Evolutionary conservation across 148 eudicot genomes (phyloP), one percentile per base, ranked within the genome.

Genomic region (Chenopodium album): DNA sequence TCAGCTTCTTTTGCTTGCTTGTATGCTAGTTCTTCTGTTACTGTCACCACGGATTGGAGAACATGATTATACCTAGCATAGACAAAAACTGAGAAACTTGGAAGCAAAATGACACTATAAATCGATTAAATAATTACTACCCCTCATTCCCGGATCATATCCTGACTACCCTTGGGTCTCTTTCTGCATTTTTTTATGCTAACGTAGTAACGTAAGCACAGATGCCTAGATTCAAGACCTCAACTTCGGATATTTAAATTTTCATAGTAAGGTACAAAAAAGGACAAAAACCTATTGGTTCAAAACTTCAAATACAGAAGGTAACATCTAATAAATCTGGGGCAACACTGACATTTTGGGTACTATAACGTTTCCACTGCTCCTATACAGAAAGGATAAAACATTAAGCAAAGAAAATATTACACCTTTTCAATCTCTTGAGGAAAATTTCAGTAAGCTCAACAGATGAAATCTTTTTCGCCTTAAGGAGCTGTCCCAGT

Each of bases 1-100:
- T 95, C 98, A 56, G 97, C 98, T 73, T 90, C 89, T 86, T 87
- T 90, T 44, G 98, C 97, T 86, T 95, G 98, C 81, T 90, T 77
- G 85, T 86, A 92, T 17, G 98, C 98, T 78, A 95, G 85, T 75
- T 95, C 98, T 79, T 95, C 96, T 17, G 98, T 95, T 41, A 88
- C 78, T n/a, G 94, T 95, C 48, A 93, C 80, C 28, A 95, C 98
- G 66, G 97, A 86, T 87, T 95, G 93, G 86, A 95, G 94, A 72
- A 90, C 88, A 79, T 84, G 94, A 84, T 86, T 86, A 76, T 88
- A 95, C 85, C 98, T 95, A 79, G 41, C 66, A 66, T 5, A 72
- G 13, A 22, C 26, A 73, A 32, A 54, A 76, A 67, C 20, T 70
- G 22, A 76, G 77, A 41, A 4, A 31, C 10, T 31, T 26, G 69